Percentiles rank a stretch among this genome's conserved stretches.
These are phyloP conservation scores for Symbiodinium natans DNA, from an alignment of 73 alveolate species.

Conservation along the genomic window DNA sequence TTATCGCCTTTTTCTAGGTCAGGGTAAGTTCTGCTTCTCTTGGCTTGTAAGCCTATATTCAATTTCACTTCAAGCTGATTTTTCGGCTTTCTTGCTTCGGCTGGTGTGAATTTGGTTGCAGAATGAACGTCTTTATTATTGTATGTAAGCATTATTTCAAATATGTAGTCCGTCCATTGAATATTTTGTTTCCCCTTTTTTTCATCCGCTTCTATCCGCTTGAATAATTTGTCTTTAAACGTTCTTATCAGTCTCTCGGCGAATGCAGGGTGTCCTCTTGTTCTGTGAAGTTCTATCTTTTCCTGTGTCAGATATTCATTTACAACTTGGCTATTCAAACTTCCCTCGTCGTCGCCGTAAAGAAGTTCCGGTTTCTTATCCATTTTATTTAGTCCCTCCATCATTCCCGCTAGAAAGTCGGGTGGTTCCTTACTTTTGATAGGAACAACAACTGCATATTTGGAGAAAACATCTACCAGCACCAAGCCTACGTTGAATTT, in stretches of 20 bases:
- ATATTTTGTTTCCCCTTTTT: background rate
- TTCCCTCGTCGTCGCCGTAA: constrained; percentile 9
- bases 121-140: constrained; percentile 1
- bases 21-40: too few relatives aligned
- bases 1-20: too few relatives aligned
- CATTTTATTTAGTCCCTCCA: constrained; percentile 22
- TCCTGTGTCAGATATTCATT: background rate
- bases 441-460: background rate
- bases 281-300: too few relatives aligned
- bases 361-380: background rate
- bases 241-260: background rate
- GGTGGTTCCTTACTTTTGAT: constrained; percentile 7
- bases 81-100: background rate
- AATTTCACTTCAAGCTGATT: background rate
- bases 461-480: background rate
- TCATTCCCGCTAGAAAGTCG: background rate
- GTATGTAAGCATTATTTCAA: background rate
- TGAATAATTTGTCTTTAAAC: background rate
- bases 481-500: background rate
- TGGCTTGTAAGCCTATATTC: background rate
- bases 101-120: background rate
- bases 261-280: too few relatives aligned
- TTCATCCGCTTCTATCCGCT: constrained; percentile 10
- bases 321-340: background rate
- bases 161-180: constrained; percentile 20